These are phyloP conservation scores for peach (Prunus persica) DNA, from an alignment of 306 rosid genomes.

Conservation along the genomic window Prunus_persica_NCBIv2 NC_034013.1:12639001-12639500, in stretches of 20 bases:
- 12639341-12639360: constrained; percentile 77
- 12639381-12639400: constrained; percentile 52
- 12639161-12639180: background rate
- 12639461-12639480: constrained; percentile 89
- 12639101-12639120: background rate
- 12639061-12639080: background rate
- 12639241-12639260: constrained; percentile 86
- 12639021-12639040: constrained; percentile 2
- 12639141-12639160: background rate
- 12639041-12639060: background rate
- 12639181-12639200: constrained; percentile 38
- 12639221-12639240: constrained; percentile 75
- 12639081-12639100: background rate
- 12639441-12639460: constrained; percentile 99
- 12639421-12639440: constrained; percentile 82
- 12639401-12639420: constrained; percentile 59
- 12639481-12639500: constrained; percentile 81
- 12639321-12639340: constrained; percentile 79
- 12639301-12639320: constrained; percentile 52
- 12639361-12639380: constrained; percentile 50
- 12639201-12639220: constrained; percentile 79
- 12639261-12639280: constrained; percentile 71
- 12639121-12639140: background rate
- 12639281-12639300: constrained; percentile 63
- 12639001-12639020: background rate